Percentiles rank a stretch among this genome's conserved stretches.
Evolutionary conservation across 306 rosid species (phyloP).

Genomic region (Prunus mume): DNA sequence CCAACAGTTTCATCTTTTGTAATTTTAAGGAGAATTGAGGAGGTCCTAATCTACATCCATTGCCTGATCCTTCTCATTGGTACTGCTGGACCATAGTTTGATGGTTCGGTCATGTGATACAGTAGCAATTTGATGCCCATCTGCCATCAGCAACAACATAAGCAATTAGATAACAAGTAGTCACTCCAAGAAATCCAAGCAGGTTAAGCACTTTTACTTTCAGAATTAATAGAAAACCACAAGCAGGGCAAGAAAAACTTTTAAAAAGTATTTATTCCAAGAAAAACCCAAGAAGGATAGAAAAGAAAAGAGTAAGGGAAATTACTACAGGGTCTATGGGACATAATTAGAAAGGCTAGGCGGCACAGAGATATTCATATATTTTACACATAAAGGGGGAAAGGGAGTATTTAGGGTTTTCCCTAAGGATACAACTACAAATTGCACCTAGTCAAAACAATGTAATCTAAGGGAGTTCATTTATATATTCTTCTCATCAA

Average conservation of each 20-base stretch:
- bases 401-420: background rate
- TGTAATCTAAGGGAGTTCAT: background rate
- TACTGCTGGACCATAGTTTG: conserved; percentile 72
- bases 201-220: background rate
- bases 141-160: conserved; percentile 42
- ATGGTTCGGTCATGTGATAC: conserved; percentile 82
- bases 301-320: background rate
- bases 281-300: background rate
- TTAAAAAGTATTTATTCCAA: background rate
- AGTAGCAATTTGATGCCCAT: conserved; percentile 69
- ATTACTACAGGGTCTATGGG: background rate
- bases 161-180: background rate
- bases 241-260: background rate
- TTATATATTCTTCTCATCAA: background rate
- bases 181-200: background rate
- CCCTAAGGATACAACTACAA: background rate
- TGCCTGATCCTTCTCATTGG: conserved; percentile 35
- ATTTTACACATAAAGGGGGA: background rate
- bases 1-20: background rate
- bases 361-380: background rate
- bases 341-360: background rate
- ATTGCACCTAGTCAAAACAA: background rate
- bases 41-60: conserved; percentile 63
- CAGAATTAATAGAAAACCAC: background rate
- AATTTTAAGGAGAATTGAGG: background rate